phyloP scores from a whole-genome alignment of 257 asterid genomes.

The Asclepias syriaca region DNA sequence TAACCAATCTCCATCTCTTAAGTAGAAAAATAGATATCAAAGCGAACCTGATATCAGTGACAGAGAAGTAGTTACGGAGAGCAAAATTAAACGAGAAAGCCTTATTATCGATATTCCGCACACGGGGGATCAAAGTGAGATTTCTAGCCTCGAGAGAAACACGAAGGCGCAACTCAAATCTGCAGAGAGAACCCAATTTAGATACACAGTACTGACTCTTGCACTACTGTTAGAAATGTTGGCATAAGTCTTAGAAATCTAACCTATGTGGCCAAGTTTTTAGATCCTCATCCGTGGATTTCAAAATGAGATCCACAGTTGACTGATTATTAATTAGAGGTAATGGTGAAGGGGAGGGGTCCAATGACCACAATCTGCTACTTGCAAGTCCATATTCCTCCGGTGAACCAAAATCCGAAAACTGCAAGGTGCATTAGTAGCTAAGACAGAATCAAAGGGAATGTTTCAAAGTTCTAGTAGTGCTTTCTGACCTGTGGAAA shows the following conservation, averaged over 20 bases:
- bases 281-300: slow-evolving; percentile 77
- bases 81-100: slow-evolving; percentile 66
- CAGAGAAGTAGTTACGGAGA: slow-evolving; percentile 63
- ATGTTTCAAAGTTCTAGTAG: slow-evolving; percentile 12
- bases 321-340: slow-evolving; percentile 54
- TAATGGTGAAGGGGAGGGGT: slow-evolving; percentile 62
- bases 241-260: background rate
- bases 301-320: slow-evolving; percentile 65
- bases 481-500: slow-evolving; percentile 61
- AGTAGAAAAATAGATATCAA: slow-evolving; percentile 21
- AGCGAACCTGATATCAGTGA: slow-evolving; percentile 73
- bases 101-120: slow-evolving; percentile 66
- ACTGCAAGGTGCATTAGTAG: slow-evolving; percentile 31
- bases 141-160: slow-evolving; percentile 60
- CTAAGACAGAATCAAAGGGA: slow-evolving; percentile 18
- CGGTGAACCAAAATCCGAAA: slow-evolving; percentile 54
- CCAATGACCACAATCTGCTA: slow-evolving; percentile 69
- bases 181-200: slow-evolving; percentile 16
- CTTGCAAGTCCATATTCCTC: slow-evolving; percentile 84
- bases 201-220: background rate
- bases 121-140: slow-evolving; percentile 68
- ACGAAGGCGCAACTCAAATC: slow-evolving; percentile 78
- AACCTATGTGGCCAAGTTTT: slow-evolving; percentile 83
- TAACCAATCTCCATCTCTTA: slow-evolving; percentile 14
- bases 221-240: no score